Evolutionary conservation across 305 asterid species (phyloP).

Genomic region (Striga hermonthica): DNA sequence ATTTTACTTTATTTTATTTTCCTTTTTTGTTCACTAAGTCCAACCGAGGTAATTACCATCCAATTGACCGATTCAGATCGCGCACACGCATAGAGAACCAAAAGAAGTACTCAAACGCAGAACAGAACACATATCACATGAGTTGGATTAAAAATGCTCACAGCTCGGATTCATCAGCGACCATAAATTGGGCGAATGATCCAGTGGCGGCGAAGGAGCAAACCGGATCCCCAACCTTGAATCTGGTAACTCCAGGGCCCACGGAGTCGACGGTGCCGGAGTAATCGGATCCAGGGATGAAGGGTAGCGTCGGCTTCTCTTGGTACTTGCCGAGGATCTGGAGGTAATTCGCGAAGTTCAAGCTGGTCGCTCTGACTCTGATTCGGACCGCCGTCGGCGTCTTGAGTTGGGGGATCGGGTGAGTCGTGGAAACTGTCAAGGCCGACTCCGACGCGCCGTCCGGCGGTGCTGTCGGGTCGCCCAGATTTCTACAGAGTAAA

Average conservation of each 20-base stretch:
- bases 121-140: background rate
- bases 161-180: conserved; percentile 74
- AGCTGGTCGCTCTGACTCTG: conserved; percentile 72
- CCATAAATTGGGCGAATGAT: conserved; percentile 80
- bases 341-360: conserved; percentile 88
- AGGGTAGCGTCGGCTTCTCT: conserved; percentile 75
- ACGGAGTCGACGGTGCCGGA: conserved; percentile 79
- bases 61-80: background rate
- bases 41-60: too few relatives aligned
- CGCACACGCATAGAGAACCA: background rate
- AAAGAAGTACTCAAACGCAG: too few relatives aligned
- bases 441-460: conserved; percentile 48
- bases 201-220: conserved; percentile 77
- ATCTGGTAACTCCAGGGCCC: conserved; percentile 65
- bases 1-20: too few relatives aligned
- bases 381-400: conserved; percentile 63
- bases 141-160: conserved; percentile 31
- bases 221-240: conserved; percentile 72
- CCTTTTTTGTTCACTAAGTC: too few relatives aligned
- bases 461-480: conserved; percentile 68
- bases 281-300: conserved; percentile 93
- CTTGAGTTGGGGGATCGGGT: conserved; percentile 61
- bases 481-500: conserved; percentile 61
- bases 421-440: conserved; percentile 39
- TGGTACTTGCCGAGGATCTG: conserved; percentile 86